Conservation (phyloP, 2,329 filamentous ascomycete genomes). For the Aspergillus novoparasiticus region DNA sequence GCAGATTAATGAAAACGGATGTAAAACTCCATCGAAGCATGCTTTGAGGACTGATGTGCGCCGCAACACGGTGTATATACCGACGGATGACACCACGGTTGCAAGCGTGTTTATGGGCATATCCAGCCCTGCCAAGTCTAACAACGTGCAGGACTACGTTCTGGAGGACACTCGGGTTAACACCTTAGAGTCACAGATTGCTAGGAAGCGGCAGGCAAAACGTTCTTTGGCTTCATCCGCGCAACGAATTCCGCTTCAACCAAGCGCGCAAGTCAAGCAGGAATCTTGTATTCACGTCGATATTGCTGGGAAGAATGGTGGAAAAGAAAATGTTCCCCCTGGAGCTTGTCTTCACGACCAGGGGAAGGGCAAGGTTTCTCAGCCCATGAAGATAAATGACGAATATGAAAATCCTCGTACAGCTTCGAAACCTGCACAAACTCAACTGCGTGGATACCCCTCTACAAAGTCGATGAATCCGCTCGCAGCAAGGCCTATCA, state of each 20-base stretch:
- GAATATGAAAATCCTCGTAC: slow-evolving; percentile 21
- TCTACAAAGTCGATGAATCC: slow-evolving; percentile 4
- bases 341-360: slow-evolving; percentile 32
- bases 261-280: slow-evolving; percentile 43
- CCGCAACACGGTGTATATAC: slow-evolving; percentile 45
- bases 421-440: slow-evolving; percentile 21
- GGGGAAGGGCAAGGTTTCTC: slow-evolving; percentile 21
- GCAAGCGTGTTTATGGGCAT: slow-evolving; percentile 48
- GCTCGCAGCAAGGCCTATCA: slow-evolving; percentile 11
- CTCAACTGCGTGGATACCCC: neutral
- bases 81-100: slow-evolving; percentile 44
- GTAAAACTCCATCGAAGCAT: slow-evolving; percentile 16
- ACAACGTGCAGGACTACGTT: slow-evolving; percentile 2
- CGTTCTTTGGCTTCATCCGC: slow-evolving; percentile 25
- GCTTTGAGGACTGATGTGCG: slow-evolving; percentile 35
- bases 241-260: slow-evolving; percentile 51
- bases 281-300: slow-evolving; percentile 47
- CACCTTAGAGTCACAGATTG: slow-evolving; percentile 38
- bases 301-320: slow-evolving; percentile 56
- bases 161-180: slow-evolving; percentile 30
- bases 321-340: slow-evolving; percentile 66
- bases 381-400: slow-evolving; percentile 25
- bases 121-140: slow-evolving; percentile 44
- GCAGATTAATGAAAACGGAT: slow-evolving; percentile 14
- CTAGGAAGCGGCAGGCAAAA: slow-evolving; percentile 33